phyloP scores from a whole-genome alignment of 495 filamentous ascomycete genomes.

The Penicillium cataractarum region DNA sequence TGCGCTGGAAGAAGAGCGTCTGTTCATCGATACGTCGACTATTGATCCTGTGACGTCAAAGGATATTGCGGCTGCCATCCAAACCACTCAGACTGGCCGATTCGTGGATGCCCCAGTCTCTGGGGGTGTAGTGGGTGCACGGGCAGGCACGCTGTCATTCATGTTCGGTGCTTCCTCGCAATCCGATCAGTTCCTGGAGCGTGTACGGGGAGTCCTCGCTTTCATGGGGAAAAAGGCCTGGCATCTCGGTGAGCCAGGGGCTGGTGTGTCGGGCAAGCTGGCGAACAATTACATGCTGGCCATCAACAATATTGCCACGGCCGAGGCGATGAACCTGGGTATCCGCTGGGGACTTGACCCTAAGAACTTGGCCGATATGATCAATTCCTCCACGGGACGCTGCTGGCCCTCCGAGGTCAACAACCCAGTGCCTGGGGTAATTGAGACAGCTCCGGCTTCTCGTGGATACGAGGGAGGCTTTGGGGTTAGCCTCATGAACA shows the following conservation, averaged over 20 bases:
- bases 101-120: slow-evolving; percentile 87
- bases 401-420: slow-evolving; percentile 94
- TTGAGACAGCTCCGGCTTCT: slow-evolving; percentile 69
- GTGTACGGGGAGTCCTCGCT: slow-evolving; percentile 63
- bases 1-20: slow-evolving; percentile 48
- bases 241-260: slow-evolving; percentile 79
- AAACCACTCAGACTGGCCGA: slow-evolving; percentile 54
- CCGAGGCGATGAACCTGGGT: slow-evolving; percentile 92
- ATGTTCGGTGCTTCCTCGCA: slow-evolving; percentile 75
- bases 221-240: slow-evolving; percentile 82
- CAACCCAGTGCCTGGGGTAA: slow-evolving; percentile 88
- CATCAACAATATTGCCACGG: slow-evolving; percentile 89
- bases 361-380: slow-evolving; percentile 73
- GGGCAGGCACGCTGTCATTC: slow-evolving; percentile 75
- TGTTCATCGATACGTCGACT: slow-evolving; percentile 84
- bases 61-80: slow-evolving; percentile 64
- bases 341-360: slow-evolving; percentile 83
- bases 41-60: slow-evolving; percentile 81
- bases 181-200: slow-evolving; percentile 56
- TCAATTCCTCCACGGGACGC: slow-evolving; percentile 82
- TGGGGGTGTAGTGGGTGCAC: slow-evolving; percentile 81
- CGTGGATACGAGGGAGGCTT: slow-evolving; percentile 82
- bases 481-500: slow-evolving; percentile 81
- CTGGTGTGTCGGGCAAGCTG: slow-evolving; percentile 82
- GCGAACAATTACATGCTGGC: slow-evolving; percentile 94